These are phyloP conservation scores for Trichoderma sp. DNA, from an alignment of 2,329 filamentous ascomycete genomes.

Conservation along the genomic window DNA sequence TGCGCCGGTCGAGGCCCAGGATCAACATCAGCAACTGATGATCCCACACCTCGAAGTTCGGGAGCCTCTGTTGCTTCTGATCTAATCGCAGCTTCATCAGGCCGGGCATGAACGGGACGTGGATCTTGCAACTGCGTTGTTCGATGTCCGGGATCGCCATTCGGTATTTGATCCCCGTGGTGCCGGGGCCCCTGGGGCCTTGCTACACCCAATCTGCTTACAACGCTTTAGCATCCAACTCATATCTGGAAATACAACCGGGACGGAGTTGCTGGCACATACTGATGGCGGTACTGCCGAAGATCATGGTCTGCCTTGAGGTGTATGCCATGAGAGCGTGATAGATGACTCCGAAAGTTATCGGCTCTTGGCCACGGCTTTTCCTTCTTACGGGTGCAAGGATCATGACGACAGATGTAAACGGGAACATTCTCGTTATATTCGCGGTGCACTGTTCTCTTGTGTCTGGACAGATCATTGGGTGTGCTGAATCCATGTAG, in stretches of 20 bases:
- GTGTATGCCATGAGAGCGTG: conserved; percentile 61
- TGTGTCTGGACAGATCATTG: conserved; percentile 83
- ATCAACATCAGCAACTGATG: conserved; percentile 34
- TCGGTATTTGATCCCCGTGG: conserved; percentile 33
- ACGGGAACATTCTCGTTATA: conserved; percentile 34
- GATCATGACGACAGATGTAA: conserved; percentile 36
- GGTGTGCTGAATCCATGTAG: conserved; percentile 69
- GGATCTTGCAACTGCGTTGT: conserved; percentile 29
- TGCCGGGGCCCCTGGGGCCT: conserved; percentile 29
- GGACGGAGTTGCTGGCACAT: not conserved
- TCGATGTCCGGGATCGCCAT: conserved; percentile 29
- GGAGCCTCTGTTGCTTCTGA: not conserved
- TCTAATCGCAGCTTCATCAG: conserved; percentile 19
- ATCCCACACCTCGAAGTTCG: conserved; percentile 35
- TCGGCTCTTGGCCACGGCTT: conserved; percentile 82
- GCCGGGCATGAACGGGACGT: conserved; percentile 35
- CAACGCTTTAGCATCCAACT: not conserved
- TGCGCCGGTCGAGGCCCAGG: conserved; percentile 28
- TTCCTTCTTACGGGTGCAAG: conserved; percentile 36
- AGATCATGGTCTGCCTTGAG: conserved; percentile 46
- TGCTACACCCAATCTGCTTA: not conserved
- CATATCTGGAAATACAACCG: not conserved
- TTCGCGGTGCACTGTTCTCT: conserved; percentile 68
- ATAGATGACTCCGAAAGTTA: conserved; percentile 82
- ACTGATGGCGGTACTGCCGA: conserved; percentile 39